Evolutionary conservation across 2,329 filamentous ascomycete species (phyloP), one percentile per base, ranked within the genome.

Genomic region (Talaromyces amestolkiae): DNA sequence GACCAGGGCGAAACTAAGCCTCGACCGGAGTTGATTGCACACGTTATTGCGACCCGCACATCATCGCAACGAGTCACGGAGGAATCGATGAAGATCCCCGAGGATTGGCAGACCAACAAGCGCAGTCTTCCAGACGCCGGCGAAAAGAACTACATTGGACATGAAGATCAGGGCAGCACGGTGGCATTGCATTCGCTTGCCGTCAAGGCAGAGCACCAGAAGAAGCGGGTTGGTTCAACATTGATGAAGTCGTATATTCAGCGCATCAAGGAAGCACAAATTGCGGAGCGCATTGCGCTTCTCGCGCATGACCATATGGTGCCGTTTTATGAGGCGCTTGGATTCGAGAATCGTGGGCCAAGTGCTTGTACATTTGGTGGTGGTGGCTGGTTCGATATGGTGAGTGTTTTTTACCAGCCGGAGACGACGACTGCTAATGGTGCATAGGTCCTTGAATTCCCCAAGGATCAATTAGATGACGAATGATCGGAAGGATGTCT

Each of bases 371-470:
- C 85, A 65, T 93, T 92, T 78, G 90, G 89, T 22, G 92, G 92
- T 43, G 91, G 92, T 37, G 89, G 87, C 19, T 97, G 93, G 92
- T 84, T 87, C 70, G 89, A 95, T 75, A 88, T 97, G 91, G 90
- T 93, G 76, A 76, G 83, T 56, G 11, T 35, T 58, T 17, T 13
- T 33, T 22, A 17, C 10, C 11, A 6, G 13, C 19, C 11, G 33
- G 33, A 39, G 10, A 15, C 22, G 8, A n/a, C 49, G 9, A 11
- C 11, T 33, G 27, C 27, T 54, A 37, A 17, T 58, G 4, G 17
- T 17, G 27, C 5, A 11, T 45, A 78, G 76, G 63, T 76, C 37
- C 63, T 75, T 63, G 72, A 74, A 59, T 72, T 76, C 53, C 69
- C 69, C 45, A 64, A 69, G 33, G 71, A 72, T 61, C 70, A 70